phyloP scores from a whole-genome alignment of 768 basidiomycete genomes.

The Boletus fagicola region DNA sequence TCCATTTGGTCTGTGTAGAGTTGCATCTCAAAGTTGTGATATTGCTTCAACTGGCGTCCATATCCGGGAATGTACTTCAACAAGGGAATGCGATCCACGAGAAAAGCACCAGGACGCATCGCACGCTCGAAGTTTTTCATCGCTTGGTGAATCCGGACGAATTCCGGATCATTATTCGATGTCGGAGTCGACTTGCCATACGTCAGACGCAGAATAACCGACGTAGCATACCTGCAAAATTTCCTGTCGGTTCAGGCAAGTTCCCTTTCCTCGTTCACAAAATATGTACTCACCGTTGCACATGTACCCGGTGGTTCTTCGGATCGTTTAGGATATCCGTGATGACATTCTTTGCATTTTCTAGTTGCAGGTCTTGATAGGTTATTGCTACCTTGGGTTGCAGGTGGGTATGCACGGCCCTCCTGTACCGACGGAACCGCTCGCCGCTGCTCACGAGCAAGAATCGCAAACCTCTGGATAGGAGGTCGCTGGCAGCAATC shows the following conservation, averaged over 20 bases:
- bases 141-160: slow-evolving; percentile 17
- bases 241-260: neutral
- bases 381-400: slow-evolving; percentile 44
- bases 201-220: slow-evolving; percentile 22
- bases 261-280: too few species aligned
- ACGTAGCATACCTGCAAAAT: slow-evolving; percentile 24
- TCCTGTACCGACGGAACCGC: slow-evolving; percentile 52
- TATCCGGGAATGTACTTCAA: slow-evolving; percentile 55
- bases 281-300: slow-evolving; percentile 40
- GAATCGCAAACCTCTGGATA: slow-evolving; percentile 51
- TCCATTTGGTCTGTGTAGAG: slow-evolving; percentile 50
- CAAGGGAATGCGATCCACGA: slow-evolving; percentile 37
- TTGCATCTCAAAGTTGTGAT: slow-evolving; percentile 48
- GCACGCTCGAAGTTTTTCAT: slow-evolving; percentile 24
- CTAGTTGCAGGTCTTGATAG: slow-evolving; percentile 45
- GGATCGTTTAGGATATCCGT: slow-evolving; percentile 34
- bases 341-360: slow-evolving; percentile 26
- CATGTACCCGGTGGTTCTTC: slow-evolving; percentile 40
- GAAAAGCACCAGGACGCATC: slow-evolving; percentile 33
- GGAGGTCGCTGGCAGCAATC: slow-evolving; percentile 51
- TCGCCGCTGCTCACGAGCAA: slow-evolving; percentile 51
- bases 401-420: slow-evolving; percentile 48
- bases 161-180: slow-evolving; percentile 21
- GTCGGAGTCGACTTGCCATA: slow-evolving; percentile 29
- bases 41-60: slow-evolving; percentile 47